Evolutionary conservation across 2,329 filamentous ascomycete species (phyloP).

Genomic region (Penicillium crustosum): DNA sequence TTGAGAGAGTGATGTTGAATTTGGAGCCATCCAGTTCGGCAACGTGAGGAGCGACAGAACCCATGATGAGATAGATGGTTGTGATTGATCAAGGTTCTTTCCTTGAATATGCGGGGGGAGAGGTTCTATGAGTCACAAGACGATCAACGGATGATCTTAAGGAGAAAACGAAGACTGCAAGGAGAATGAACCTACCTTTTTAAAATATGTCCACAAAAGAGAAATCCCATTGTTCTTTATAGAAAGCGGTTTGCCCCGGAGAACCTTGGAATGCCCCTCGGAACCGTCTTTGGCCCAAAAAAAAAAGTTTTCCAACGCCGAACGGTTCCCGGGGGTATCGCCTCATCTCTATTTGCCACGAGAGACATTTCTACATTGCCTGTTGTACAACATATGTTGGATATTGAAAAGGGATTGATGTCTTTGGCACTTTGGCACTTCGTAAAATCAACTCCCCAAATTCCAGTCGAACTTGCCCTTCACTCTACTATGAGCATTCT

Average conservation of each 20-base stretch:
- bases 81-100: background rate
- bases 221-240: slow-evolving; percentile 12
- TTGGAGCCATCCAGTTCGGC: slow-evolving; percentile 43
- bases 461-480: background rate
- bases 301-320: slow-evolving; percentile 24
- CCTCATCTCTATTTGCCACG: slow-evolving; percentile 8
- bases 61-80: slow-evolving; percentile 25
- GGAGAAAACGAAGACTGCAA: background rate
- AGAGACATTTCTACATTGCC: background rate
- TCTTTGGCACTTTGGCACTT: background rate
- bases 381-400: background rate
- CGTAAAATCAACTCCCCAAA: background rate
- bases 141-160: background rate
- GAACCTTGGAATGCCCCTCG: background rate
- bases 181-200: background rate
- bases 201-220: background rate
- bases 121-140: slow-evolving; percentile 15
- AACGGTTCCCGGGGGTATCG: slow-evolving; percentile 10
- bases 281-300: slow-evolving; percentile 6
- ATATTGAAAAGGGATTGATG: background rate
- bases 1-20: slow-evolving; percentile 40
- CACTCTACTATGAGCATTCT: slow-evolving; percentile 5
- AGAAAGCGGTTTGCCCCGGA: slow-evolving; percentile 21
- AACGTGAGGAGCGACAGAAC: slow-evolving; percentile 29
- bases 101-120: background rate